Conservation (phyloP, 345 rosid species). For the Arabidopsis suecica region DNA sequence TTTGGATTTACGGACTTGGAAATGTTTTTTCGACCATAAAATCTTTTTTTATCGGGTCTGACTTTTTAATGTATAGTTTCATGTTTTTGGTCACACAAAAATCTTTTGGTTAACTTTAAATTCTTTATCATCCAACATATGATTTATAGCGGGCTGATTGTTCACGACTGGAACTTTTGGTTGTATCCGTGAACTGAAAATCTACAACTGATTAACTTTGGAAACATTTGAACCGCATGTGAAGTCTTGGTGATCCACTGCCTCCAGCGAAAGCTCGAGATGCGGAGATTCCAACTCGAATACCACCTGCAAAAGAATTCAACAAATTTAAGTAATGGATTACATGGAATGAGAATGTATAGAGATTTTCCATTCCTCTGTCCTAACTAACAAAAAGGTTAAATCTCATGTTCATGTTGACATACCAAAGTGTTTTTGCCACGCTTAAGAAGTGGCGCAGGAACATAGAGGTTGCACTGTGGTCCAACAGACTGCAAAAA, state of each 20-base stretch:
- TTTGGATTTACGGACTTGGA: not conserved
- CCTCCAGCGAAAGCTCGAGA: slow-evolving; percentile 52
- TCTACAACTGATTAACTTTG: slow-evolving; percentile 48
- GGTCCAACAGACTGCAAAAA: slow-evolving; percentile 79
- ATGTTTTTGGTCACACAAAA: not conserved
- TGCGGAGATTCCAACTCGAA: slow-evolving; percentile 75
- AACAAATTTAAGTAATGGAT: slow-evolving; percentile 13
- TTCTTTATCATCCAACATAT: not conserved
- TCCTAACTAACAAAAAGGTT: not conserved
- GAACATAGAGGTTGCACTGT: slow-evolving; percentile 82
- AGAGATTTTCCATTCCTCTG: not conserved
- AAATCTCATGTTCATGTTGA: slow-evolving; percentile 8
- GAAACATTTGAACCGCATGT: slow-evolving; percentile 56
- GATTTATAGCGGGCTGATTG: not conserved
- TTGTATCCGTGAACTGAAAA: not conserved
- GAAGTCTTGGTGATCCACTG: slow-evolving; percentile 63
- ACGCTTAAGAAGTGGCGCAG: slow-evolving; percentile 70
- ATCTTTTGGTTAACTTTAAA: too few species aligned
- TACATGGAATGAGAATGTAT: not conserved
- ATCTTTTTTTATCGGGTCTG: not conserved
- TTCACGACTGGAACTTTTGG: not conserved
- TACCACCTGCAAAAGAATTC: slow-evolving; percentile 53
- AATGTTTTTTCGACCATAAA: not conserved
- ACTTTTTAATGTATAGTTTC: not conserved
- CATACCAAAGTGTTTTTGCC: slow-evolving; percentile 74